Conservation (phyloP, 2,329 filamentous ascomycete species). For the Lecanicillium sp. region DNA sequence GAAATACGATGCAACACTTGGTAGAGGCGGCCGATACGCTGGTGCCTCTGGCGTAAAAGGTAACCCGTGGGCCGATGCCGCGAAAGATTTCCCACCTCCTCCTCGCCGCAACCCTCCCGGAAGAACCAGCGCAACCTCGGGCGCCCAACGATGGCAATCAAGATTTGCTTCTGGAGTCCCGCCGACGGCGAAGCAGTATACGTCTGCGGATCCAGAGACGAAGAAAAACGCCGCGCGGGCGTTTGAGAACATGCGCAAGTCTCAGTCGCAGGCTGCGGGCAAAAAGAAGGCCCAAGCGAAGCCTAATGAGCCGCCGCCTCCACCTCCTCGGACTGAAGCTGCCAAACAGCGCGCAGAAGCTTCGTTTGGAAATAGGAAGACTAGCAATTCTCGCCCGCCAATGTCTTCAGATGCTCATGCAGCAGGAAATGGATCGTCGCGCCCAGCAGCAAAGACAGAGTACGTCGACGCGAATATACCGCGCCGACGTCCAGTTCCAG, state of each 20-base stretch:
- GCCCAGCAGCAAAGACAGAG: conserved; percentile 5
- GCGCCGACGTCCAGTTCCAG: conserved; percentile 25
- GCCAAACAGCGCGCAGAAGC: conserved; percentile 47
- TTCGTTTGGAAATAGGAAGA: conserved; percentile 43
- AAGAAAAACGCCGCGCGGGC: conserved; percentile 33
- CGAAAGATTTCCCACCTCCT: conserved; percentile 42
- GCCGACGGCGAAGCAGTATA: conserved; percentile 33
- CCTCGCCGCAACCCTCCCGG: conserved; percentile 31
- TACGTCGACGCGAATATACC: conserved; percentile 9
- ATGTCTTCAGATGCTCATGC: conserved; percentile 44
- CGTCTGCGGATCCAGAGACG: conserved; percentile 24
- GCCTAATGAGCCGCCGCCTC: conserved; percentile 20
- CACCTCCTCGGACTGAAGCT: conserved; percentile 38
- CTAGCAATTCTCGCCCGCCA: conserved; percentile 43
- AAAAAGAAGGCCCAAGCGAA: conserved; percentile 19
- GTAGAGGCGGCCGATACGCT: conserved; percentile 29
- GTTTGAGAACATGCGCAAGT: conserved; percentile 36
- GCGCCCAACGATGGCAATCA: conserved; percentile 37
- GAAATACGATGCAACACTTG: conserved; percentile 44
- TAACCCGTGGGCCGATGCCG: conserved; percentile 48
- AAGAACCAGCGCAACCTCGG: conserved; percentile 22
- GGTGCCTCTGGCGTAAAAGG: conserved; percentile 47
- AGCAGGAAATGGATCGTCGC: conserved; percentile 13
- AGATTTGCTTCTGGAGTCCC: conserved; percentile 33
- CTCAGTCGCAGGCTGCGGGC: conserved; percentile 18